Base-by-base conservation (phyloP, 768 basidiomycete species). In the Mycena albidolilacea region DNA sequence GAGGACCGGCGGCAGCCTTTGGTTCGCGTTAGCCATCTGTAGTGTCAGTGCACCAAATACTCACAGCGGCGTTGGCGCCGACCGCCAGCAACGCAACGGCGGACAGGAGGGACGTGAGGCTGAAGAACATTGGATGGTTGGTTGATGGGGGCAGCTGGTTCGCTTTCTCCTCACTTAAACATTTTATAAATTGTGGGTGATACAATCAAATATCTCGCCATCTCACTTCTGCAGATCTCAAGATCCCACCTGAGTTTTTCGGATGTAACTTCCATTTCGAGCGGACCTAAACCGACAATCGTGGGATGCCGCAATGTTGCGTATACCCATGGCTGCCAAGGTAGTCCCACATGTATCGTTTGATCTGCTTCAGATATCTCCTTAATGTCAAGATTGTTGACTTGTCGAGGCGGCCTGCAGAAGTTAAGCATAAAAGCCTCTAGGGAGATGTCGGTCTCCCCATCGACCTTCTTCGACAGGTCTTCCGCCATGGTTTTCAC, bases 281-380 rank as follows among this genome's bases (percentile, higher is more conserved):
- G 11, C 30, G 55, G 30, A 37, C 9, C 41, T 46, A 21, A 21
- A n/a, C 60, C n/a, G 37, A 69, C 68, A 69, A 62, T 52, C 67
- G 67, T 68, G 67, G 67, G 67, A 59, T 21, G 44, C 19, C 21
- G 43, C 14, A 14, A 64, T 7, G 44, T 3, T 12, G 5, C 48
- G 17, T 63, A 35, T 63, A 35, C 61, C 61, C 61, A 48, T 48
- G 12, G 7, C 7, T 14, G 35, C 35, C 60, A 21, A 14, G 10
- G 39, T 39, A 43, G 41, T 61, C 48, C 44, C 63, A 43, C 21
- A 55, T 67, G 41, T 5, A 68, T 3, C 39, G 59, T 61, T 52
- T 52, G 67, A 69, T 69, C 59, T 69, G 39, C 44, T 19, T 39
- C 30, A 17, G 67, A 60, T 68, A 50, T 68, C 67, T 68, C 67